Percentiles rank a stretch among this genome's conserved stretches.
Evolutionary conservation across 306 rosid genomes (phyloP).

Genomic region (Trichosanthes truncata): DNA sequence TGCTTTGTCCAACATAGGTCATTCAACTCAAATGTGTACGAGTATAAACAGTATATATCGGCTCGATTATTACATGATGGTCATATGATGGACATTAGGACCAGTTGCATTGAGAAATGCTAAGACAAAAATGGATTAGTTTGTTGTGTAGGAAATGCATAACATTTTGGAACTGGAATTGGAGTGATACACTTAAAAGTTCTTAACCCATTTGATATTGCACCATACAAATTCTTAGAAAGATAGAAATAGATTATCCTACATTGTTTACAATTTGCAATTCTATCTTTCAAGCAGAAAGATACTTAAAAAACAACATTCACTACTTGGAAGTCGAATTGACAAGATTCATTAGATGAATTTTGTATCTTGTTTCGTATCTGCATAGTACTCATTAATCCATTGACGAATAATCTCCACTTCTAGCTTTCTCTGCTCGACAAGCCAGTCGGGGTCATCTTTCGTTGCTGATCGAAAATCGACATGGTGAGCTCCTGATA

Average conservation of each 20-base stretch:
- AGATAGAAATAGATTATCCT: background rate
- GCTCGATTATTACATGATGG: background rate
- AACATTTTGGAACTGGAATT: background rate
- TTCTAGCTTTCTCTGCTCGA: slow-evolving; percentile 9
- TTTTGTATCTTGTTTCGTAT: background rate
- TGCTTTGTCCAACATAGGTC: background rate
- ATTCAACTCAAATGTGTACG: background rate
- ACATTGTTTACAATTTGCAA: background rate
- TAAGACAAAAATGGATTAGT: background rate
- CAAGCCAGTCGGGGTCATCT: slow-evolving; percentile 7
- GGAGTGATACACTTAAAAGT: background rate
- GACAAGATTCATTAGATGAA: background rate
- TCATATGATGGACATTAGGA: background rate
- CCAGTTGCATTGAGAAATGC: too few relatives aligned
- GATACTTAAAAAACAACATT: background rate
- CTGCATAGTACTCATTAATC: slow-evolving; percentile 3
- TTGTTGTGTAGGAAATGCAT: background rate
- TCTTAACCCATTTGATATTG: background rate
- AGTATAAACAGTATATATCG: background rate
- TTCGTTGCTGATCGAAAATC: slow-evolving; percentile 4
- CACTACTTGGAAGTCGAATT: background rate
- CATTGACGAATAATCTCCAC: slow-evolving; percentile 1
- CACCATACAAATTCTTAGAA: background rate
- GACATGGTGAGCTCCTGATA: background rate
- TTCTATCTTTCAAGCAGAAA: background rate